Evolutionary conservation across 208 protist species (phyloP).

Genomic region (Leishmania tarentolae): DNA sequence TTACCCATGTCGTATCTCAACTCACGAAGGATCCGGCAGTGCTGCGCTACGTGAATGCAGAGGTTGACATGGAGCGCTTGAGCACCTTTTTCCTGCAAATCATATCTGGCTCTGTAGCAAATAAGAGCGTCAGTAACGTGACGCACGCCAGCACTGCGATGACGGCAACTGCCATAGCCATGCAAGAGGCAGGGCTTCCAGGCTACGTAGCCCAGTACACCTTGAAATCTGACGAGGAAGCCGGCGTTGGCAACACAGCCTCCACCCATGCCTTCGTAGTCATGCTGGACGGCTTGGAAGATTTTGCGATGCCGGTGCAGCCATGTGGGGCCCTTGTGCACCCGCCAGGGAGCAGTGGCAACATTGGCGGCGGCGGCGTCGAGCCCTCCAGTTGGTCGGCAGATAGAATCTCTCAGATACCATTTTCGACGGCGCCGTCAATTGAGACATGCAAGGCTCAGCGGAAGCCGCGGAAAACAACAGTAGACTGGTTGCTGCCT

Average conservation of each 20-base stretch:
- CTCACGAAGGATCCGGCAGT: conserved; percentile 58
- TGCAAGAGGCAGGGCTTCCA: conserved; percentile 21
- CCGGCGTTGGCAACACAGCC: not conserved
- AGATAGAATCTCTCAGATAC: not conserved
- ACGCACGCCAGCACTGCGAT: not conserved
- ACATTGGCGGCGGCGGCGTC: conserved; percentile 22
- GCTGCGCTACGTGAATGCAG: conserved; percentile 52
- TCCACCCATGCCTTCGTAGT: conserved; percentile 45
- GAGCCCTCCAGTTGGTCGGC: conserved; percentile 29
- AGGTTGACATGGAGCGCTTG: conserved; percentile 66
- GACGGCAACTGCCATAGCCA: not conserved
- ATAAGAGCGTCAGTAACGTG: not conserved
- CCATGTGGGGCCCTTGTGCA: conserved; percentile 61
- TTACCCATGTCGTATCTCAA: conserved; percentile 68
- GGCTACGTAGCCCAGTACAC: conserved; percentile 22
- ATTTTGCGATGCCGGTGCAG: conserved; percentile 31
- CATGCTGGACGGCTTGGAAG: conserved; percentile 69
- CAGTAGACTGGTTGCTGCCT: conserved; percentile 44
- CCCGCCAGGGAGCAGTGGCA: conserved; percentile 27
- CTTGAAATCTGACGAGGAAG: not conserved
- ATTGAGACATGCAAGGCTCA: not conserved
- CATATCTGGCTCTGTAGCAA: conserved; percentile 31
- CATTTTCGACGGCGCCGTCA: not conserved
- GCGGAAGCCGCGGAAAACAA: not conserved
- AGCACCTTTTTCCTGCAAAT: conserved; percentile 53